These are phyloP conservation scores for Paecilomyces niveus DNA, from an alignment of 2,329 filamentous ascomycete genomes.

Conservation along the genomic window DNA sequence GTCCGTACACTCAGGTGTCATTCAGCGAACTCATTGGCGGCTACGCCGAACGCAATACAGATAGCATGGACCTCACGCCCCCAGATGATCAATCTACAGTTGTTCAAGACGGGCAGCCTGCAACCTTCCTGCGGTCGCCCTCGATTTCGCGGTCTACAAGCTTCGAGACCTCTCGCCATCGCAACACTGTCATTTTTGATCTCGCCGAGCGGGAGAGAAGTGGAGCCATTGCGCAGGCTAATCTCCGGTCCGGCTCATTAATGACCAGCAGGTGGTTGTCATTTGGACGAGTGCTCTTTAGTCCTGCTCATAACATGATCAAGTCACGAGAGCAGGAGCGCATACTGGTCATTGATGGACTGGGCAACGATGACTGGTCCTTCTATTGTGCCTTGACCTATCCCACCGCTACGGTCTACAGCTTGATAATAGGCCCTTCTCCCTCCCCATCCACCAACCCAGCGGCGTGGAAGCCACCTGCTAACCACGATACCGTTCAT, in stretches of 20 bases:
- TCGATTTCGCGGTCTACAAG: conserved; percentile 14
- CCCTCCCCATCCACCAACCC: conserved; percentile 28
- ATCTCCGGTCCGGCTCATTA: conserved; percentile 43
- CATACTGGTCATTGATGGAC: conserved; percentile 43
- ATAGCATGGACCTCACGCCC: conserved; percentile 14
- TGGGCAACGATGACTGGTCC: conserved; percentile 47
- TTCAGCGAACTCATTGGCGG: conserved; percentile 47
- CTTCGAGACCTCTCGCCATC: conserved; percentile 23
- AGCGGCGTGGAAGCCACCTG: conserved; percentile 36
- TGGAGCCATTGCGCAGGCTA: conserved; percentile 34
- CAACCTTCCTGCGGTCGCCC: conserved; percentile 19
- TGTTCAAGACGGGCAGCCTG: conserved; percentile 15
- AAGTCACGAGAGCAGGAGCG: conserved; percentile 32
- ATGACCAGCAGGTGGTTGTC: conserved; percentile 47
- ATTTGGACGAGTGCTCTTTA: conserved; percentile 45
- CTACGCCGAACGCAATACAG: conserved; percentile 34
- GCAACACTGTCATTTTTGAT: conserved; percentile 28
- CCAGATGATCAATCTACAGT: conserved; percentile 13
- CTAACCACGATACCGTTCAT: conserved; percentile 37
- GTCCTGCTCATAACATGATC: conserved; percentile 41
- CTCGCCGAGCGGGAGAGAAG: conserved; percentile 37
- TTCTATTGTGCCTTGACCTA: conserved; percentile 46
- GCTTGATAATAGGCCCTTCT: conserved; percentile 29
- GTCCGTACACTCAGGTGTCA: conserved; percentile 46
- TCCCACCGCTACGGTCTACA: conserved; percentile 39